Evolutionary conservation across 192 early-diverging fungal genomes (phyloP), one percentile per base, ranked within the genome.

Genomic region (Coemansia sp.): DNA sequence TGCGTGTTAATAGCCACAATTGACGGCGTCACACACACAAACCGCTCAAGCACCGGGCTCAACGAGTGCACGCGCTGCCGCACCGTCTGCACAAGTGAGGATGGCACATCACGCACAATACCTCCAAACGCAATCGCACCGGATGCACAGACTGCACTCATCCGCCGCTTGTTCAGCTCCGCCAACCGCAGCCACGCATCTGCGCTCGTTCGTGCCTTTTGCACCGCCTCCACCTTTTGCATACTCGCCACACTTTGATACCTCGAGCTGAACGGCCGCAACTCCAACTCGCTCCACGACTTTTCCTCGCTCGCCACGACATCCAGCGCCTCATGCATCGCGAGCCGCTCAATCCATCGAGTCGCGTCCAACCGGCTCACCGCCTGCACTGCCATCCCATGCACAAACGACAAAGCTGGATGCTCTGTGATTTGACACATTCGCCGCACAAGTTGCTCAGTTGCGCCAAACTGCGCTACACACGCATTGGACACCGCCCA

Each of bases 71-170:
- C 71, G 39, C 1, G 61, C 58, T 52, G 70, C 66, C 19, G 63
- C 63, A 29, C 88, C 3, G 41, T 45, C 41, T 5, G 41, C 41
- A 45, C 41, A 2, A 45, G 32, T 6, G 6, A 35, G 14, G 93
- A 94, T 77, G 96, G 95, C 0, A 98, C 97, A 66, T 98, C 94
- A 69, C 94, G 95, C 72, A 98, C 23, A 94, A 99, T 1, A 94
- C 94, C 62, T 91, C 85, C 22, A 86, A 90, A 63, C 91, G 91
- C 41, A 91, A 69, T 35, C 86, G 84, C 47, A 81, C 76, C 39
- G 97, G 79, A 5, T 96, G 87, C 71, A 91, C 92, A 75, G 96
- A 95, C 69, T 97, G 66, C 0, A 94, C 86, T 3, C 86, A 85
- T 91, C 94, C 21, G 96, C 93, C 0, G 92, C 90, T 19, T 93